Evolutionary conservation across 2,329 filamentous ascomycete genomes (phyloP).

Genomic region (Graphilbum fragrans): DNA sequence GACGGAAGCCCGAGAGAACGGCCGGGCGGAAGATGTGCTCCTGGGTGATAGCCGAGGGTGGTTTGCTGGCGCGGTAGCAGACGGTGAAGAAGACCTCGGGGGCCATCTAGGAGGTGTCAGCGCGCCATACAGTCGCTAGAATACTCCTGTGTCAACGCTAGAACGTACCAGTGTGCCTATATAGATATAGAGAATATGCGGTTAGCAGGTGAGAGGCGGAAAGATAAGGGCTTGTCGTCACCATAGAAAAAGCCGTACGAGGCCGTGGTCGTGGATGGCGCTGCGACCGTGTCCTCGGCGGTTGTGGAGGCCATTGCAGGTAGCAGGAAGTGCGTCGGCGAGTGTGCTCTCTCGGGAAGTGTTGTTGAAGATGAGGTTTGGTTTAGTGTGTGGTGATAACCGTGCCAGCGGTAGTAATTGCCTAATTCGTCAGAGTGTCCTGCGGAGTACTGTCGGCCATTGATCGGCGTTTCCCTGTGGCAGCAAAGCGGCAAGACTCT

Average conservation of each 20-base stretch:
- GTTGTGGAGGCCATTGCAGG: background rate
- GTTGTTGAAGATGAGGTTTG: too few relatives aligned
- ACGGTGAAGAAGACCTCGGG: constrained; percentile 76
- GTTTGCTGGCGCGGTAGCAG: constrained; percentile 49
- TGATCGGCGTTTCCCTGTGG: too few relatives aligned
- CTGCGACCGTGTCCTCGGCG: background rate
- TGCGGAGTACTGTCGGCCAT: too few relatives aligned
- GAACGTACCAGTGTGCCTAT: constrained; percentile 25
- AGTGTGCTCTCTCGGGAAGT: too few relatives aligned
- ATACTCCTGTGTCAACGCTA: background rate
- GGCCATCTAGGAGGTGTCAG: constrained; percentile 49
- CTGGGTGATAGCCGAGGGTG: constrained; percentile 34
- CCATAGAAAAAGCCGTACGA: constrained; percentile 44
- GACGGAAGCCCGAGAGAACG: constrained; percentile 60
- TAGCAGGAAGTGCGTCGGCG: too few relatives aligned
- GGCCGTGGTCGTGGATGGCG: background rate
- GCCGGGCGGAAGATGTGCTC: constrained; percentile 60
- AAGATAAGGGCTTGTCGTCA: too few relatives aligned
- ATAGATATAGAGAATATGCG: constrained; percentile 22
- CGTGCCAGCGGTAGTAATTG: too few relatives aligned
- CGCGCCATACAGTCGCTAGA: too few relatives aligned
- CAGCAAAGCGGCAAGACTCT: too few relatives aligned
- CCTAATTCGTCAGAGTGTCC: too few relatives aligned
- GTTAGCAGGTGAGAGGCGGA: constrained; percentile 26
- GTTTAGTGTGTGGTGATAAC: too few relatives aligned